Conservation (phyloP, 768 basidiomycete species). For the Pisolithus tinctorius region DNA sequence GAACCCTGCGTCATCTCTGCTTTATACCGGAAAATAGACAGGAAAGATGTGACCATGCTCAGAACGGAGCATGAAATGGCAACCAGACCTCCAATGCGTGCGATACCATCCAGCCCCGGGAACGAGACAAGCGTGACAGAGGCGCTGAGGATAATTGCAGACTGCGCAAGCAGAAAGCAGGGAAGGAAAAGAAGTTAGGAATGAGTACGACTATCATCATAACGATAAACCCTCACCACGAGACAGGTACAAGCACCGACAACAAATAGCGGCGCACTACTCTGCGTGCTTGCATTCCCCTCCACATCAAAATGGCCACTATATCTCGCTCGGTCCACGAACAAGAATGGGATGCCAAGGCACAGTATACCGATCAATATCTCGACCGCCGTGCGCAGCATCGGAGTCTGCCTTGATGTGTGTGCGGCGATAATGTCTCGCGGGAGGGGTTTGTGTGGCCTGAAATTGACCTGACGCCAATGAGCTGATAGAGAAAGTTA, state of each 20-base stretch:
- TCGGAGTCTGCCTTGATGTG: conserved; percentile 24
- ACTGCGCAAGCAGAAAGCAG: conserved; percentile 34
- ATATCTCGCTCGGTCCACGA: conserved; percentile 45
- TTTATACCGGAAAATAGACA: conserved; percentile 67
- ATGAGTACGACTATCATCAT: conserved; percentile 15
- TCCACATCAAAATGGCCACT: conserved; percentile 54
- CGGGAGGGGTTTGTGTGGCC: conserved; percentile 61
- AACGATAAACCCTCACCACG: conserved; percentile 38
- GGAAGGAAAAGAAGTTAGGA: background rate
- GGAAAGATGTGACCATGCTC: conserved; percentile 61
- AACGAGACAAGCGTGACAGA: conserved; percentile 78
- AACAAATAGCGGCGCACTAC: conserved; percentile 52
- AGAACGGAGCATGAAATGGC: conserved; percentile 63
- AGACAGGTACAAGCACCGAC: conserved; percentile 61
- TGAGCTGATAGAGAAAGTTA: conserved; percentile 30
- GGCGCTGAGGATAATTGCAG: conserved; percentile 73
- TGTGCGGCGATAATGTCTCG: conserved; percentile 35
- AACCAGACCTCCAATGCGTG: conserved; percentile 59
- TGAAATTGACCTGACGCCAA: conserved; percentile 68
- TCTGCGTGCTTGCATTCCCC: conserved; percentile 31
- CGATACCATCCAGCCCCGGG: conserved; percentile 60
- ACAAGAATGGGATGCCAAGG: conserved; percentile 75
- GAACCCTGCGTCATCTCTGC: conserved; percentile 50
- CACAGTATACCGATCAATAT: conserved; percentile 58
- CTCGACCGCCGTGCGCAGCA: conserved; percentile 49